Evolutionary conservation across 2,329 filamentous ascomycete species (phyloP).

Genomic region (Rachicladosporium sp.): DNA sequence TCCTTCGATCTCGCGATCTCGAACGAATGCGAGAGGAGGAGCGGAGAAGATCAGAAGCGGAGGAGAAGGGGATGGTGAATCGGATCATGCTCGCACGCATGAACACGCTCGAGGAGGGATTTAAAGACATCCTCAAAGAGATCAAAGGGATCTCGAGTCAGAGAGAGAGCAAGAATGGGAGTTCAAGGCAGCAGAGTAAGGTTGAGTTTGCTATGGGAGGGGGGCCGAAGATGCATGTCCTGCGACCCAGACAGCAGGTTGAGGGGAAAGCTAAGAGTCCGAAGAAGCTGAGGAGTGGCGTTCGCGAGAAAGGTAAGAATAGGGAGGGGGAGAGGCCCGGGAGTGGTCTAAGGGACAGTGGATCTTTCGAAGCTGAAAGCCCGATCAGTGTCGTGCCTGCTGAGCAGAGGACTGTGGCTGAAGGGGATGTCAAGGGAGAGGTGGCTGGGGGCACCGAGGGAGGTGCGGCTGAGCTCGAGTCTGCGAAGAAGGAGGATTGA

Average conservation of each 20-base stretch:
- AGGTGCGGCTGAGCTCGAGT: too few species aligned
- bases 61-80: slow-evolving; percentile 60
- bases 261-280: slow-evolving; percentile 13
- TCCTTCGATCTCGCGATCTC: slow-evolving; percentile 43
- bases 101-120: slow-evolving; percentile 85
- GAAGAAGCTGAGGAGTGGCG: slow-evolving; percentile 12
- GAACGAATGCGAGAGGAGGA: slow-evolving; percentile 32
- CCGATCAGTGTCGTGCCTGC: not conserved
- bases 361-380: not conserved
- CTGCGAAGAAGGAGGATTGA: too few species aligned
- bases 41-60: slow-evolving; percentile 25
- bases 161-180: slow-evolving; percentile 2
- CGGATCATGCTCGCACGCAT: slow-evolving; percentile 77
- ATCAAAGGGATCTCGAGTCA: slow-evolving; percentile 19
- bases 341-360: slow-evolving; percentile 3
- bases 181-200: slow-evolving; percentile 18
- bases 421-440: too few species aligned
- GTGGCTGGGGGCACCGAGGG: too few species aligned
- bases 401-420: too few species aligned
- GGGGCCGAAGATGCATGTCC: slow-evolving; percentile 1
- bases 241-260: not conserved
- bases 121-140: slow-evolving; percentile 50
- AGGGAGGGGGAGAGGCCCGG: slow-evolving; percentile 6
- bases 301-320: slow-evolving; percentile 12
- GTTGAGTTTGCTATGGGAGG: slow-evolving; percentile 8